Evolutionary conservation across 768 basidiomycete species (phyloP), one percentile per base, ranked within the genome.

Genomic region (Pleurotus tuoliensis): DNA sequence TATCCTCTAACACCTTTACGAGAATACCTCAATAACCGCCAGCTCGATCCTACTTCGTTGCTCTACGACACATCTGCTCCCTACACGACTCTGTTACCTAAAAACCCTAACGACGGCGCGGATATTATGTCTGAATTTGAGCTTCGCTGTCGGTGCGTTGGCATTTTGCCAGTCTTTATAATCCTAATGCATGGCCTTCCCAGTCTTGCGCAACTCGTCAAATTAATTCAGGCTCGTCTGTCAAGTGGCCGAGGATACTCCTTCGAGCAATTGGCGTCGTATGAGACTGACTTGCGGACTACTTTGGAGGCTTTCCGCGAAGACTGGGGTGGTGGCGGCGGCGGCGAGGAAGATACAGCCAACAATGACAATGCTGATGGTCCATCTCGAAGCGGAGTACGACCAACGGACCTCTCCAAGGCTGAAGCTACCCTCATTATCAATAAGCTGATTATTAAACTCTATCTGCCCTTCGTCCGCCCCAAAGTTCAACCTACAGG

Each of bases 391-490:
- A 8, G 9, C 13, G 24, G 16, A 16, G 30, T 24, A n/a, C 47
- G 15, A 4, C 47, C 41, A 5, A 45, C 43, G 8, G 45, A 27
- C 7, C 41, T 47, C 20, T 46, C 30, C 34, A 53, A 46, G 41
- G 20, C 34, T 69, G 83, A 88, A 60, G 69, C 90, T 48, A 76
- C 78, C 0, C 78, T 88, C 44, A 73, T 81, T 50, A 82, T 84
- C 4, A 77, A 88, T 60, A 70, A 82, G 39, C 65, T 91, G 52
- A 73, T 88, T 54, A 70, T 90, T 59, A 83, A 82, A 67, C 71
- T 82, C 5, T 90, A 86, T 65, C 64, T 83, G n/a, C 89, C 90
- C 0, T 88, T 90, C 68, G 68, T 90, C 58, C 72, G 75, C 3
- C 63, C 34, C 51, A 37, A 40, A 55, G 20, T 20, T 30, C n/a